Evolutionary conservation across 768 basidiomycete species (phyloP), one percentile per base, ranked within the genome.

Genomic region (Pleurotus citrinopileatus): DNA sequence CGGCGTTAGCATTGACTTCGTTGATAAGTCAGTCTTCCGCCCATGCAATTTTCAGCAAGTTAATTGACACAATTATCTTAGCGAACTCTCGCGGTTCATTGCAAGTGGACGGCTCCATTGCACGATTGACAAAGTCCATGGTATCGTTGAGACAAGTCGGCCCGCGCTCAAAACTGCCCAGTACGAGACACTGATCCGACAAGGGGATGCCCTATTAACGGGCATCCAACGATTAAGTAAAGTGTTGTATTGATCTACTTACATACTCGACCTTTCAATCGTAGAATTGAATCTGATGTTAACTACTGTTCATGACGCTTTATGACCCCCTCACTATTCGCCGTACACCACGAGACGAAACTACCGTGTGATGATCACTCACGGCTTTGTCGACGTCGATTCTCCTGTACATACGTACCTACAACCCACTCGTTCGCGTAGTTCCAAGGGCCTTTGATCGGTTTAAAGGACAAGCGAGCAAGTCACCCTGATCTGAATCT

Each of bases 51-150:
- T 52, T 38, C 22, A 25, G 4, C 36, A 32, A 17, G 23, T 45
- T 38, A 25, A 34, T 55, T 32, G 25, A 43, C 47, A 43, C 22
- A 25, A 25, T 12, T 42, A 32, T 10, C 34, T 15, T 56, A 94
- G 92, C 60, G 95, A 99, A 64, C 77, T 98, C 29, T 91, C 92
- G 26, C 82, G 86, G 5, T 96, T 98, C 74, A 98, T 99, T 60
- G 87, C 94, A 13, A 81, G 82, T 12, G 89, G 90, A 20, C 79
- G 96, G 9, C 70, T 99, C 46, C 85, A 91, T 63, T 90, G 87
- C 61, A 84, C 86, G 1, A 98, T 98, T 56, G 95, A 98, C 76
- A 91, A 92, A 63, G 96, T 98, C n/a, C 79, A 88, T 54, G 92
- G 94, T 0, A 81, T 98, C 32, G 94, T 98, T 13, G 91, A 94